Evolutionary conservation across 495 filamentous ascomycete genomes (phyloP).

Genomic region (Neurospora discreta): DNA sequence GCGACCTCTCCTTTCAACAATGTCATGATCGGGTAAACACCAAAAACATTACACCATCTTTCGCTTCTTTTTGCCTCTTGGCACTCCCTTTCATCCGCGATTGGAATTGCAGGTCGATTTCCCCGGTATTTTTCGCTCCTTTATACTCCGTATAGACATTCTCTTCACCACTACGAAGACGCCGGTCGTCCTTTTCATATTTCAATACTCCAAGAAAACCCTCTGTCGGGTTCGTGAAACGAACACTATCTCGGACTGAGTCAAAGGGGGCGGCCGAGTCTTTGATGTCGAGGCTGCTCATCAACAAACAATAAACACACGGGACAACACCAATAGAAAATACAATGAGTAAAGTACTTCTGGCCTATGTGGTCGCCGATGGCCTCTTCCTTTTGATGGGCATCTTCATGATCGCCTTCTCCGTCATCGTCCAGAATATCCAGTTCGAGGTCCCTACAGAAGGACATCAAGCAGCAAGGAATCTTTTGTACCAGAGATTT

Average conservation of each 20-base stretch:
- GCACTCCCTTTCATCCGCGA: conserved; percentile 10
- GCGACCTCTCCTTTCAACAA: conserved; percentile 5
- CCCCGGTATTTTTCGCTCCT: conserved; percentile 10
- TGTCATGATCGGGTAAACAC: conserved; percentile 4
- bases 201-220: background rate
- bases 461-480: conserved; percentile 45
- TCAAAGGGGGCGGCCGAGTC: conserved; percentile 6
- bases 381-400: conserved; percentile 53
- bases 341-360: conserved; percentile 48
- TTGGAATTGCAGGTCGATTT: conserved; percentile 26
- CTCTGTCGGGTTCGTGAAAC: conserved; percentile 1
- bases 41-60: conserved; percentile 18
- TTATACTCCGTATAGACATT: background rate
- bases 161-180: conserved; percentile 11
- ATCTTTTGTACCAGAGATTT: conserved; percentile 49
- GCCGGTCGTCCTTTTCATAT: conserved; percentile 11
- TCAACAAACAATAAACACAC: background rate
- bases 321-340: conserved; percentile 7
- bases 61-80: conserved; percentile 17
- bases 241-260: background rate
- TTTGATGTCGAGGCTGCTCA: conserved; percentile 9
- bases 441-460: conserved; percentile 33
- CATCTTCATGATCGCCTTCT: conserved; percentile 50
- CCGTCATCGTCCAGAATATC: conserved; percentile 44
- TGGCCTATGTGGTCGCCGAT: conserved; percentile 45